phyloP scores from a whole-genome alignment of 2,329 filamentous ascomycete species.

The Tricladium varicosporioides region DNA sequence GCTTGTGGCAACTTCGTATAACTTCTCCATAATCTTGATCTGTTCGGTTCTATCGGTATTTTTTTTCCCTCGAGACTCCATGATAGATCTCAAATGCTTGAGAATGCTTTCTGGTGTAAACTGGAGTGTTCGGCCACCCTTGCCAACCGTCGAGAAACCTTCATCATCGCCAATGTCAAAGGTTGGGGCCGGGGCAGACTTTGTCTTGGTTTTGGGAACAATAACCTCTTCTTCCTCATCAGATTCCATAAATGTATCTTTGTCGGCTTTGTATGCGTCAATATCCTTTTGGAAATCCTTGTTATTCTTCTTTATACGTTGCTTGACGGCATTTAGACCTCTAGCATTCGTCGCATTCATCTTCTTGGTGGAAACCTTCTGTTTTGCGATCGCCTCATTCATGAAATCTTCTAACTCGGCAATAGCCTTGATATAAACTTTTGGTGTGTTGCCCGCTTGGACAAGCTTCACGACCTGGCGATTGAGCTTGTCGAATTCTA shows the following conservation, averaged over 20 bases:
- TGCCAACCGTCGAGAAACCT: conserved; percentile 85
- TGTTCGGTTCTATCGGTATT: conserved; percentile 95
- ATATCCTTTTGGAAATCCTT: conserved; percentile 89
- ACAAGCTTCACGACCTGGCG: conserved; percentile 78
- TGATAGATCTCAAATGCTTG: conserved; percentile 89
- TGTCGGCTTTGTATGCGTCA: conserved; percentile 80
- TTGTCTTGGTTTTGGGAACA: conserved; percentile 52
- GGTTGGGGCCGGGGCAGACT: conserved; percentile 49
- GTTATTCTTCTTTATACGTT: conserved; percentile 98
- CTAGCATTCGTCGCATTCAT: conserved; percentile 96
- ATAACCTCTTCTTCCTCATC: conserved; percentile 70
- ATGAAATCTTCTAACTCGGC: conserved; percentile 92
- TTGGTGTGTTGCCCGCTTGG: conserved; percentile 76
- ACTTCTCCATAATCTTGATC: conserved; percentile 96
- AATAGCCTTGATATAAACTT: conserved; percentile 88
- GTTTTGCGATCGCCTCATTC: conserved; percentile 91
- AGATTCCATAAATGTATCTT: conserved; percentile 84
- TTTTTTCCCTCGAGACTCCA: conserved; percentile 97
- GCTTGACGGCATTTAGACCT: conserved; percentile 94
- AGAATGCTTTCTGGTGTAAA: conserved; percentile 98
- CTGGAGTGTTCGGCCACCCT: conserved; percentile 81
- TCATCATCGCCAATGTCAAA: conserved; percentile 65
- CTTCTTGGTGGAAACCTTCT: conserved; percentile 95
- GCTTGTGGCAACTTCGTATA: conserved; percentile 81
- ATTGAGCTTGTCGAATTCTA: conserved; percentile 94